Evolutionary conservation across 1,284 basidiomycete genomes (phyloP).

Genomic region (Cryptococcus jaspeensis): DNA sequence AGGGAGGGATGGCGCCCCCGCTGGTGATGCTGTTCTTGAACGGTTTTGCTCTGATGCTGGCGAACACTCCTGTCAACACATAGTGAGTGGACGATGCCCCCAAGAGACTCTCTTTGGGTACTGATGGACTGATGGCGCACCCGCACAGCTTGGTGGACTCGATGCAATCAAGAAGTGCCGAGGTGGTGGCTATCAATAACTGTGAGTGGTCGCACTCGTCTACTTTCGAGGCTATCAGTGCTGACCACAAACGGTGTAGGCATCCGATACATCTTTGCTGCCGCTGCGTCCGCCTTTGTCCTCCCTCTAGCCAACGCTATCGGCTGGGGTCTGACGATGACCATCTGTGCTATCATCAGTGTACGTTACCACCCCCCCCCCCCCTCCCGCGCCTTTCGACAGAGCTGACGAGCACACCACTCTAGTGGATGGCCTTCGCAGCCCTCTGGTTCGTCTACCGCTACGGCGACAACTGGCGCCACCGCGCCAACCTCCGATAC

Average conservation of each 20-base stretch:
- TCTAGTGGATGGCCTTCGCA: conserved; percentile 16
- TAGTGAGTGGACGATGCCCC: conserved; percentile 47
- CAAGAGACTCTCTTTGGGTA: not conserved
- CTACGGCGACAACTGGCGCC: conserved; percentile 39
- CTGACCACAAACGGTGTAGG: conserved; percentile 10
- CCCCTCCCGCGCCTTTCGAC: not conserved
- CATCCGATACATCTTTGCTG: conserved; percentile 44
- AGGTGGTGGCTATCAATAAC: conserved; percentile 54
- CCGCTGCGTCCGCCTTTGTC: conserved; percentile 53
- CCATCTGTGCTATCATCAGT: conserved; percentile 53
- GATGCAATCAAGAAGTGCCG: conserved; percentile 58
- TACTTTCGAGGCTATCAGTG: not conserved
- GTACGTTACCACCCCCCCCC: conserved; percentile 16
- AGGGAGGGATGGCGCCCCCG: conserved; percentile 46
- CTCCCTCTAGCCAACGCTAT: conserved; percentile 59
- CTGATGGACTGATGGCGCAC: not conserved
- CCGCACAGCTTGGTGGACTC: conserved; percentile 55
- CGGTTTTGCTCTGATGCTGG: conserved; percentile 51
- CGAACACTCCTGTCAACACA: conserved; percentile 58
- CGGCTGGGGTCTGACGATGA: conserved; percentile 60
- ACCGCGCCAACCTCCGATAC: conserved; percentile 21
- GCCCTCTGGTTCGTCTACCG: conserved; percentile 19
- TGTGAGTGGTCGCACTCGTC: conserved; percentile 18
- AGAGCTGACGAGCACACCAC: not conserved
- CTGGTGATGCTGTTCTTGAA: conserved; percentile 48